Evolutionary conservation across 2,329 filamentous ascomycete species (phyloP), one percentile per base, ranked within the genome.

Genomic region (Arthrobotrys conoides): DNA sequence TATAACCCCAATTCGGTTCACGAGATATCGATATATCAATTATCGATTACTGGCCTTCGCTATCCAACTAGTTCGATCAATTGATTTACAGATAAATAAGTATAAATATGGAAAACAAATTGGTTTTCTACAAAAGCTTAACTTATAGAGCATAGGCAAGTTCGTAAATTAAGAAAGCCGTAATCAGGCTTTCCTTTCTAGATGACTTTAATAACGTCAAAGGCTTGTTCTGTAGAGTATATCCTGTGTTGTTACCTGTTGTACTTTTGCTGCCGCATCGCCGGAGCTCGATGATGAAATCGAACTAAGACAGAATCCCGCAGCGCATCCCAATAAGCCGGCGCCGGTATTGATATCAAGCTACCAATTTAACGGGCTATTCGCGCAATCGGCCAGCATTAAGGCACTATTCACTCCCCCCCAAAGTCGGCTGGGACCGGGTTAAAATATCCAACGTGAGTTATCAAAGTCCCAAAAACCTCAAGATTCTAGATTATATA

Each of bases 241-340:
- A 14, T 51, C 6, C 27, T 27, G 57, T n/a, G 57, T 61, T 61
- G 57, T 27, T 27, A 3, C 22, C 2, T 20, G 57, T 61, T 41
- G 57, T 44, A 44, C 36, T 61, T 61, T 61, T 14, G 20, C n/a
- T 61, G 57, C 57, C 57, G 57, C 57, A 59, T 59, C 33, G 18
- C 36, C 57, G 57, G 55, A 30, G 57, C 36, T 61, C 36, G 57
- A 61, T 61, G 57, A 61, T 61, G 57, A 61, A 61, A 61, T 44
- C 36, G 20, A 44, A 44, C 36, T 30, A 30, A n/a, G 33, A 9
- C 36, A 41, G 18, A 18, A n/a, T 41, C 57, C 57, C 57, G 57
- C 33, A 61, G 36, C 57, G 57, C 33, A 61, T 44, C 36, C 53
- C 57, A 27, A 44, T 20, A 24, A 44, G 3, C 41, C 36, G 33